Evolutionary conservation across 2,329 filamentous ascomycete species (phyloP).

Genomic region (Penicillium fuscoglaucum): DNA sequence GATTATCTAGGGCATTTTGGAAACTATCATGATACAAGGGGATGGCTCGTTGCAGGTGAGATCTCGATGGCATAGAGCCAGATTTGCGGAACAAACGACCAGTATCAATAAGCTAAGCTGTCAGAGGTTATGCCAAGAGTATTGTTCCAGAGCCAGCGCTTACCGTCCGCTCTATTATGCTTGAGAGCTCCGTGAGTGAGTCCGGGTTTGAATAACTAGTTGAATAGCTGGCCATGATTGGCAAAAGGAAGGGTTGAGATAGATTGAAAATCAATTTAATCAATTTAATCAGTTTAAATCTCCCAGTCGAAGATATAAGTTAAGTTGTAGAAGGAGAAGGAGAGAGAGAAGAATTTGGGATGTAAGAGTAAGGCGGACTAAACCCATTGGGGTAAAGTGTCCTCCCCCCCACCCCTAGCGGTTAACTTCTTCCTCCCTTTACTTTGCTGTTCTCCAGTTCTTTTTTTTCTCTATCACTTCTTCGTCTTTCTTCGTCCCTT

Average conservation of each 20-base stretch:
- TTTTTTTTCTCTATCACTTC: slow-evolving; percentile 18
- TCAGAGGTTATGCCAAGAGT: slow-evolving; percentile 19
- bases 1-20: slow-evolving; percentile 41
- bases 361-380: slow-evolving; percentile 14
- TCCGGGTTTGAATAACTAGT: slow-evolving; percentile 10
- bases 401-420: slow-evolving; percentile 24
- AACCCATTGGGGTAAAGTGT: slow-evolving; percentile 23
- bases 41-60: slow-evolving; percentile 41
- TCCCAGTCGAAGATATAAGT: not conserved
- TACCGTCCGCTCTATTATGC: slow-evolving; percentile 13
- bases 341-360: not conserved
- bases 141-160: slow-evolving; percentile 9
- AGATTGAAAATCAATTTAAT: too few relatives aligned
- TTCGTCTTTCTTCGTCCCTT: slow-evolving; percentile 14
- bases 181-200: slow-evolving; percentile 12
- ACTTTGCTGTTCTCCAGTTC: slow-evolving; percentile 18
- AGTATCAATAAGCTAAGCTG: slow-evolving; percentile 42
- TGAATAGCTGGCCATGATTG: slow-evolving; percentile 2
- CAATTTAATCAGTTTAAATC: too few relatives aligned
- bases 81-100: slow-evolving; percentile 43
- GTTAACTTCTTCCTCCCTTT: slow-evolving; percentile 27
- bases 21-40: slow-evolving; percentile 42
- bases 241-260: too few relatives aligned
- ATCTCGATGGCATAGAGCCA: slow-evolving; percentile 35
- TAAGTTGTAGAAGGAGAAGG: not conserved